Percentiles rank a stretch among this genome's conserved stretches.
phyloP scores from a whole-genome alignment of 495 filamentous ascomycete species.

The Xylaria telfairii region DNA sequence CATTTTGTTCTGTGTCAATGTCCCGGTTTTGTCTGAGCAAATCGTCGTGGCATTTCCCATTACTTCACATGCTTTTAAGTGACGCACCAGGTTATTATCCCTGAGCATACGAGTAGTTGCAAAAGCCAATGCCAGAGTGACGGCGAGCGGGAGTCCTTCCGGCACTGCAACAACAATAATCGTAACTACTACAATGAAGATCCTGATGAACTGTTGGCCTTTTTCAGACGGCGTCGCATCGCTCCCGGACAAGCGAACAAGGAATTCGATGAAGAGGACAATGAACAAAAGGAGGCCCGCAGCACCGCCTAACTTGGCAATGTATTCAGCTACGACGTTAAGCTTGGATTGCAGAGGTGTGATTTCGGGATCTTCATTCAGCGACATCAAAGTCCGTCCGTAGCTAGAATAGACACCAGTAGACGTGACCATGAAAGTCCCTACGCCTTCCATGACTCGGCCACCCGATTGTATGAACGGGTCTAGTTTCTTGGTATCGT shows the following conservation, averaged over 20 bases:
- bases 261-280: conserved; percentile 92
- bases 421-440: conserved; percentile 84
- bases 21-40: conserved; percentile 97
- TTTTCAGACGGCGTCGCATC: conserved; percentile 71
- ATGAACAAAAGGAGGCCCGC: conserved; percentile 85
- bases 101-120: conserved; percentile 94
- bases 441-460: conserved; percentile 90
- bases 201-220: conserved; percentile 85
- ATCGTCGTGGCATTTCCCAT: conserved; percentile 98
- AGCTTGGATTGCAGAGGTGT: conserved; percentile 95
- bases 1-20: conserved; percentile 94
- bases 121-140: conserved; percentile 92
- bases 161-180: conserved; percentile 96
- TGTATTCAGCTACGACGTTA: conserved; percentile 88
- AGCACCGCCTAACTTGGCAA: conserved; percentile 88
- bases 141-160: conserved; percentile 89
- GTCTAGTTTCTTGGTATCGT: conserved; percentile 81
- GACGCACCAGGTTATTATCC: conserved; percentile 92
- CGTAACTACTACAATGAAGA: conserved; percentile 94
- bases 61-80: conserved; percentile 93
- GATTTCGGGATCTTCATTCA: conserved; percentile 87
- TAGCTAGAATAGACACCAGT: conserved; percentile 87
- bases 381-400: conserved; percentile 92
- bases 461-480: conserved; percentile 93
- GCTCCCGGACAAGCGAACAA: conserved; percentile 65